These are phyloP conservation scores for Dendrobium huoshanense DNA, from an alignment of 106 monocot species.

Conservation along the genomic window DNA sequence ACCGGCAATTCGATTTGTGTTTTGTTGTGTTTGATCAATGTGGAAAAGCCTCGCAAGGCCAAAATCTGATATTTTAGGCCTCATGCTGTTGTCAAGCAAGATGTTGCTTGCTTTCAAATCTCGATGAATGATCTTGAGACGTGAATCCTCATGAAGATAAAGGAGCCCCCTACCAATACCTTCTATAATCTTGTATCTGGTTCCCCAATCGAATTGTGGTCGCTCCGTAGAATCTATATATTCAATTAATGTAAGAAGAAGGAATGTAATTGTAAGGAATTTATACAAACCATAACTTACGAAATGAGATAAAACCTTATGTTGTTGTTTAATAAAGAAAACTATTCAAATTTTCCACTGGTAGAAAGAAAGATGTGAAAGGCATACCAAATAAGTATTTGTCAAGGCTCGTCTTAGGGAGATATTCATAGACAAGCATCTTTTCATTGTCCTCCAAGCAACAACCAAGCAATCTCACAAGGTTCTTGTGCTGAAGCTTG, in stretches of 20 bases:
- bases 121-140: conserved; percentile 36
- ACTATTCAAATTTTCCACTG: not conserved
- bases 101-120: conserved; percentile 51
- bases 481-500: conserved; percentile 17
- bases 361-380: not conserved
- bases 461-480: conserved; percentile 13
- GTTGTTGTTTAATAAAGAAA: no score
- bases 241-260: not conserved
- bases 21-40: conserved; percentile 17
- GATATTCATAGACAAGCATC: conserved; percentile 11
- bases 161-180: conserved; percentile 43
- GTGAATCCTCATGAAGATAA: conserved; percentile 45
- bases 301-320: not conserved
- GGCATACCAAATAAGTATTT: conserved; percentile 1
- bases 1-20: conserved; percentile 33
- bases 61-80: conserved; percentile 52
- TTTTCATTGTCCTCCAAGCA: conserved; percentile 11
- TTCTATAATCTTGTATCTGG: conserved; percentile 26
- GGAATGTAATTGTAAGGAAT: not conserved
- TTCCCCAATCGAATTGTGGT: conserved; percentile 19
- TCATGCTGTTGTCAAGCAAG: conserved; percentile 38
- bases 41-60: conserved; percentile 42
- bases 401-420: conserved; percentile 8
- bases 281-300: not conserved
- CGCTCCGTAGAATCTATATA: not conserved